Base-by-base conservation (phyloP, 768 basidiomycete genomes). In the Lentinula lateritia region DNA sequence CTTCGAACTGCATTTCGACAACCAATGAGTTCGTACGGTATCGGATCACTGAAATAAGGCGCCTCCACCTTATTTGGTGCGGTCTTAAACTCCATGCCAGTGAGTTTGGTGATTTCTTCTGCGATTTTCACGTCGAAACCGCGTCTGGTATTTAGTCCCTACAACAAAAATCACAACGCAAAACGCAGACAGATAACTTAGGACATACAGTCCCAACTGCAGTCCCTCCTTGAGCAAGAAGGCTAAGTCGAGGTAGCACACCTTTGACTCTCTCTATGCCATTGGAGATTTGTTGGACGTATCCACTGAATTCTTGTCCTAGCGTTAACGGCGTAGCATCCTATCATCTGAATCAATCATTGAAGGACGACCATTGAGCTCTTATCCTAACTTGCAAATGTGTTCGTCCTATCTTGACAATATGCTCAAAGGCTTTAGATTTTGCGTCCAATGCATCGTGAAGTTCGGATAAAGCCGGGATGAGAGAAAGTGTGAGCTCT, bases 261-360 rank as follows among this genome's bases (percentile, higher is more conserved):
- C 76, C 86, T 71, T 90, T 84, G 58, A 93, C 81, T 52, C 97
- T 87, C 56, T 85, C 89, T 64, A 98, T 94, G 64, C 91, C 92
- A 73, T 96, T 95, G 18, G 88, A 80, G 58, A 98, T 73, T 75
- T 99, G 97, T 71, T 95, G 92, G 13, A 95, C 97, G 75, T 99
- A 99, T 42, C 97, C 97, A 61, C 91, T 93, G 77, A 99, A 98
- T 77, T 99, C 97, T 78, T 98, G 97, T n/a, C 97, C 97, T 42
- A 99, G 87, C 16, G 97, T 98, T 66, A 99, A 76, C 10, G 97
- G 97, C 0, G 97, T 98, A 5, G 97, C 97, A 74, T 99, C 97
- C 89, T 97, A 71, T 18, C 61, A 54, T 58, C 7, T 38, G 1
- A 56, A 16, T 41, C 6, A 41, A n/a, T 28, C 35, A 18, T n/a